A percentile compares a stretch with the other conserved stretches of the same genome.
phyloP scores from a whole-genome alignment of 2,329 filamentous ascomycete genomes.

The Clathrospora elynae region DNA sequence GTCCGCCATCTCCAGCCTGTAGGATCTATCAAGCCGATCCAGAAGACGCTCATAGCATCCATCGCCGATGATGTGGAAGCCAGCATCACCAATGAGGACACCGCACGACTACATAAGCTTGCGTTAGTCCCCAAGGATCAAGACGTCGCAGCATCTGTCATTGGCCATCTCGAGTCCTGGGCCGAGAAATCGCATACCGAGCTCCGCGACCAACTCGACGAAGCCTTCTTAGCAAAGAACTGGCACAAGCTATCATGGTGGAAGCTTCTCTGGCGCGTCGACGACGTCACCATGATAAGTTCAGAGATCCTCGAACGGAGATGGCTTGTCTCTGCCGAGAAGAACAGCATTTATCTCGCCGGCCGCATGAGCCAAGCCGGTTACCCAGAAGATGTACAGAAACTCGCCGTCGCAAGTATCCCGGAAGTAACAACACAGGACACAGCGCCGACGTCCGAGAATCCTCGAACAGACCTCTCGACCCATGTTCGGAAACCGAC shows the following conservation, averaged over 20 bases:
- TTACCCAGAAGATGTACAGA: conserved; percentile 44
- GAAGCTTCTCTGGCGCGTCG: conserved; percentile 93
- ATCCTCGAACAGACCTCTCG: conserved; percentile 27
- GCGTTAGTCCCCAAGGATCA: conserved; percentile 49
- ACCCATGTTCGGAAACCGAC: conserved; percentile 37
- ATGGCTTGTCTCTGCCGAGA: conserved; percentile 80
- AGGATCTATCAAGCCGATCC: conserved; percentile 64
- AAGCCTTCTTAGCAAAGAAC: conserved; percentile 73
- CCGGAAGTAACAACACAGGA: conserved; percentile 23
- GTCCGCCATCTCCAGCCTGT: conserved; percentile 40
- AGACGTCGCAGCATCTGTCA: conserved; percentile 57
- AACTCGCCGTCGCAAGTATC: conserved; percentile 6
- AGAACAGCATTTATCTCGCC: conserved; percentile 79
- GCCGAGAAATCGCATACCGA: conserved; percentile 81
- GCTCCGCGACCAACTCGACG: conserved; percentile 76
- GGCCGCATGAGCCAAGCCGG: conserved; percentile 74
- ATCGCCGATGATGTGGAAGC: conserved; percentile 63
- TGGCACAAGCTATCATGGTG: conserved; percentile 90
- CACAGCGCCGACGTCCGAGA: conserved; percentile 26
- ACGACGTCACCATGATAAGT: conserved; percentile 85
- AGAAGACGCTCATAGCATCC: conserved; percentile 70
- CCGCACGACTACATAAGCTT: conserved; percentile 43
- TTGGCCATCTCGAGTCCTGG: conserved; percentile 69
- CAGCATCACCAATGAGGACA: conserved; percentile 59
- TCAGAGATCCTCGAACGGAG: conserved; percentile 75